These are phyloP conservation scores for Grifola frondosa DNA, from an alignment of 1,284 basidiomycete species.

Conservation along the genomic window DNA sequence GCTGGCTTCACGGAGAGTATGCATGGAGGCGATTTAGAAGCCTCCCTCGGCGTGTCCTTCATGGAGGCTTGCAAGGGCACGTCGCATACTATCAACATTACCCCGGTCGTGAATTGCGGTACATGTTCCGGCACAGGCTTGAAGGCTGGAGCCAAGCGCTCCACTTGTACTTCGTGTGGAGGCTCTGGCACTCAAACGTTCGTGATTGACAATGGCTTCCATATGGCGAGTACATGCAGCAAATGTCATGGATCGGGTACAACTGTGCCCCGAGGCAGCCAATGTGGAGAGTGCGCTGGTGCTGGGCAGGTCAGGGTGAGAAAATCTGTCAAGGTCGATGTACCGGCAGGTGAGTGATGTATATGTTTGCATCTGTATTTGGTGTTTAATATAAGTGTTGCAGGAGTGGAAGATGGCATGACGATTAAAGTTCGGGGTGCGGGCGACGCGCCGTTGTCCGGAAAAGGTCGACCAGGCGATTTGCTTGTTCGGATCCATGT, in stretches of 20 bases:
- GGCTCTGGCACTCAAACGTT: slow-evolving; percentile 91
- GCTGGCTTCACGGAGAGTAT: slow-evolving; percentile 50
- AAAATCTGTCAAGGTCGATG: slow-evolving; percentile 80
- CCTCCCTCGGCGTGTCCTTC: slow-evolving; percentile 78
- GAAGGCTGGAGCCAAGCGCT: slow-evolving; percentile 84
- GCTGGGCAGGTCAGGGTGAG: slow-evolving; percentile 85
- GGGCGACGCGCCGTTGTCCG: slow-evolving; percentile 85
- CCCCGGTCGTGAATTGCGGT: slow-evolving; percentile 82
- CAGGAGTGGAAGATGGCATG: slow-evolving; percentile 97
- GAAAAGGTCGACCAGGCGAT: slow-evolving; percentile 80
- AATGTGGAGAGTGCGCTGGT: slow-evolving; percentile 84
- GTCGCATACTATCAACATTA: slow-evolving; percentile 74
- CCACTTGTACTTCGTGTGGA: slow-evolving; percentile 79
- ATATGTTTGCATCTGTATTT: slow-evolving; percentile 7
- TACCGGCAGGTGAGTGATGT: slow-evolving; percentile 73
- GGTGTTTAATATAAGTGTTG: slow-evolving; percentile 14
- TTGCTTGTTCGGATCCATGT: slow-evolving; percentile 89
- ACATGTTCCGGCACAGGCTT: slow-evolving; percentile 88
- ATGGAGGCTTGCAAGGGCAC: slow-evolving; percentile 93
- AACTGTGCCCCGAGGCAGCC: slow-evolving; percentile 75
- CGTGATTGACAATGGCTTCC: slow-evolving; percentile 93
- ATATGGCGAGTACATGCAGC: slow-evolving; percentile 93
- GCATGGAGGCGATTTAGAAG: slow-evolving; percentile 86
- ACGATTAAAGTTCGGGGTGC: slow-evolving; percentile 80
- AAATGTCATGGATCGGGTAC: slow-evolving; percentile 85